Evolutionary conservation across 257 asterid genomes (phyloP).

Genomic region (Thymus mandschuricus): DNA sequence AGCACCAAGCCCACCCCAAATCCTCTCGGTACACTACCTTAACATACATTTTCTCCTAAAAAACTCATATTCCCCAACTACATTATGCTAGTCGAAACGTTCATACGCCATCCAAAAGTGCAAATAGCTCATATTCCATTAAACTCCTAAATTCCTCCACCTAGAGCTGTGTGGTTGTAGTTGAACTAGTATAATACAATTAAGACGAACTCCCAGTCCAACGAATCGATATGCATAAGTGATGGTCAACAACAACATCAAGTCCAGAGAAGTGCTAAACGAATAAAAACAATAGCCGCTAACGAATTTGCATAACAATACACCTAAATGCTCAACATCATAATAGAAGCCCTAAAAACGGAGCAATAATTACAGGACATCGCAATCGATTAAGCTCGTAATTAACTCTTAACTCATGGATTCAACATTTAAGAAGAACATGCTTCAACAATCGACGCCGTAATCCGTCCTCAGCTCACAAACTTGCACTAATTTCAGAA

Average conservation of each 20-base stretch:
- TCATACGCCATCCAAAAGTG: not conserved
- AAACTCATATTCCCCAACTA: not conserved
- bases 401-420: slow-evolving; percentile 9
- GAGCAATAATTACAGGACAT: slow-evolving; percentile 16
- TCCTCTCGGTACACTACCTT: not conserved
- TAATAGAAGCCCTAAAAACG: not conserved
- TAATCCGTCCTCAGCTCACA: not conserved
- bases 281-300: not conserved
- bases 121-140: not conserved
- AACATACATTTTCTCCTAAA: not conserved
- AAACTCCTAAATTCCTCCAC: not conserved
- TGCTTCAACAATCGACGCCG: slow-evolving; percentile 11
- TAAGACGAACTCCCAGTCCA: not conserved
- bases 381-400: slow-evolving; percentile 1
- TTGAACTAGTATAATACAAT: not conserved
- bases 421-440: slow-evolving; percentile 1
- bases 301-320: not conserved
- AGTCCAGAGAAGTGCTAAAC: not conserved
- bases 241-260: not conserved
- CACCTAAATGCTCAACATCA: not conserved
- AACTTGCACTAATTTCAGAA: slow-evolving; percentile 22
- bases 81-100: not conserved
- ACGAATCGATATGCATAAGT: not conserved
- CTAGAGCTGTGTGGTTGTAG: slow-evolving; percentile 2
- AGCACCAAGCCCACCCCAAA: not conserved